Conservation (phyloP, 805 yeast species). For the Wickerhamomyces queroliae region DNA sequence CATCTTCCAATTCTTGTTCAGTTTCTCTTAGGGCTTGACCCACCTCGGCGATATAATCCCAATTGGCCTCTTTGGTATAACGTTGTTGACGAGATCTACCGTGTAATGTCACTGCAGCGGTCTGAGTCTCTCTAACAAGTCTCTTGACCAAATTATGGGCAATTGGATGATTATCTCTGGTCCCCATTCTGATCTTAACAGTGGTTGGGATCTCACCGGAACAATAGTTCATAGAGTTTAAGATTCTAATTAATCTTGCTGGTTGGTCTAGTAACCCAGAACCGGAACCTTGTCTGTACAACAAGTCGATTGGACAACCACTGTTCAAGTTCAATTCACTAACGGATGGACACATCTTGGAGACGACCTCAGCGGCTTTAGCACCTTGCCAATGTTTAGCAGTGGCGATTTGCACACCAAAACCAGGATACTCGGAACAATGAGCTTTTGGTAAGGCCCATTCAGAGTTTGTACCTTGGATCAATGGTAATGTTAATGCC, state of each 20-base stretch:
- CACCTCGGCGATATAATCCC: conserved; percentile 80
- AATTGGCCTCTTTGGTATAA: conserved; percentile 85
- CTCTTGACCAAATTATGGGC: conserved; percentile 75
- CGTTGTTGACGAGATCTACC: conserved; percentile 97
- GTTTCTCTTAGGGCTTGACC: conserved; percentile 62
- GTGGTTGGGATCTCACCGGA: conserved; percentile 92
- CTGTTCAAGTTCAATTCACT: conserved; percentile 87
- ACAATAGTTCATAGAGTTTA: conserved; percentile 83
- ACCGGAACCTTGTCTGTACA: conserved; percentile 95
- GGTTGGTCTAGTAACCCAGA: conserved; percentile 90
- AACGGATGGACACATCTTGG: conserved; percentile 50
- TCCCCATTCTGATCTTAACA: conserved; percentile 88
- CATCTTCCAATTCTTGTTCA: conserved; percentile 48
- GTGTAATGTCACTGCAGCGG: conserved; percentile 88
- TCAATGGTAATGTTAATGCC: conserved; percentile 82
- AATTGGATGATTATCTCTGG: conserved; percentile 77
- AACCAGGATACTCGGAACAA: conserved; percentile 72
- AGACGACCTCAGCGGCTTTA: conserved; percentile 81
- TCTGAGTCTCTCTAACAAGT: conserved; percentile 71
- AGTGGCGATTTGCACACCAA: conserved; percentile 91
- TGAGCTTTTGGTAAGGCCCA: conserved; percentile 98
- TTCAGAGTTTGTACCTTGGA: conserved; percentile 89
- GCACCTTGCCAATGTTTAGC: conserved; percentile 91
- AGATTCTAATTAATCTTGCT: conserved; percentile 66
- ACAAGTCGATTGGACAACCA: conserved; percentile 95